Percentiles rank a stretch among this genome's conserved stretches.
These are phyloP conservation scores for Penicillium sp. DNA, from an alignment of 2,329 filamentous ascomycete species.

Conservation along the genomic window DNA sequence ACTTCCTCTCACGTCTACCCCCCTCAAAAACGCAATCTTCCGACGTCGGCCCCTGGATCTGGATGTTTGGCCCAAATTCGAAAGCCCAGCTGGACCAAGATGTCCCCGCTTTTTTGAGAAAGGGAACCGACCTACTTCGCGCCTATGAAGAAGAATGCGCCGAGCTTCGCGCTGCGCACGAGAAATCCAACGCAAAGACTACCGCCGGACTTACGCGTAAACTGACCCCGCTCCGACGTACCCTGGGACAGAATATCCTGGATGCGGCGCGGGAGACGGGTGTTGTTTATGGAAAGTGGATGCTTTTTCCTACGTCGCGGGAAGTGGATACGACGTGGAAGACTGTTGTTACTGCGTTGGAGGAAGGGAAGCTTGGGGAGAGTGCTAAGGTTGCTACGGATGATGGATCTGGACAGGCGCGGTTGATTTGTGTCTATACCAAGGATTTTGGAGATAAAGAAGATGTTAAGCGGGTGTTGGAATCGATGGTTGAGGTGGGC, in stretches of 20 bases:
- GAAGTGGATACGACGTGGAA: slow-evolving; percentile 53
- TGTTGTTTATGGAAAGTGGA: slow-evolving; percentile 67
- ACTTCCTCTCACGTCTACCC: slow-evolving; percentile 71
- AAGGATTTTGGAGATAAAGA: slow-evolving; percentile 69
- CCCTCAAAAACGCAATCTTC: slow-evolving; percentile 63
- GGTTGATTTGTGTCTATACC: slow-evolving; percentile 79
- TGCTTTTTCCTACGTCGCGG: slow-evolving; percentile 32
- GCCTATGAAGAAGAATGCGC: slow-evolving; percentile 52
- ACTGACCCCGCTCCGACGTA: slow-evolving; percentile 47
- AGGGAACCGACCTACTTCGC: slow-evolving; percentile 60
- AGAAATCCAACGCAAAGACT: slow-evolving; percentile 43
- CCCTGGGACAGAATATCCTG: slow-evolving; percentile 60
- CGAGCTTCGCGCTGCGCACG: slow-evolving; percentile 56
- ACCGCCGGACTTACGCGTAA: slow-evolving; percentile 37
- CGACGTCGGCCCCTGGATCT: slow-evolving; percentile 68
- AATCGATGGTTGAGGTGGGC: slow-evolving; percentile 64
- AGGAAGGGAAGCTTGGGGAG: slow-evolving; percentile 70
- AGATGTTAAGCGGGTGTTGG: slow-evolving; percentile 72
- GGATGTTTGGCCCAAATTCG: slow-evolving; percentile 65
- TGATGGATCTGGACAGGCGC: slow-evolving; percentile 42
- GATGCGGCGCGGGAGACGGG: slow-evolving; percentile 62
- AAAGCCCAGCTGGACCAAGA: slow-evolving; percentile 41
- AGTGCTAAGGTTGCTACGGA: slow-evolving; percentile 73
- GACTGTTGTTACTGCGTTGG: slow-evolving; percentile 68
- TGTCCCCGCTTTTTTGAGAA: slow-evolving; percentile 55